Evolutionary conservation across 805 yeast species (phyloP).

Genomic region (Starmerella apicola): DNA sequence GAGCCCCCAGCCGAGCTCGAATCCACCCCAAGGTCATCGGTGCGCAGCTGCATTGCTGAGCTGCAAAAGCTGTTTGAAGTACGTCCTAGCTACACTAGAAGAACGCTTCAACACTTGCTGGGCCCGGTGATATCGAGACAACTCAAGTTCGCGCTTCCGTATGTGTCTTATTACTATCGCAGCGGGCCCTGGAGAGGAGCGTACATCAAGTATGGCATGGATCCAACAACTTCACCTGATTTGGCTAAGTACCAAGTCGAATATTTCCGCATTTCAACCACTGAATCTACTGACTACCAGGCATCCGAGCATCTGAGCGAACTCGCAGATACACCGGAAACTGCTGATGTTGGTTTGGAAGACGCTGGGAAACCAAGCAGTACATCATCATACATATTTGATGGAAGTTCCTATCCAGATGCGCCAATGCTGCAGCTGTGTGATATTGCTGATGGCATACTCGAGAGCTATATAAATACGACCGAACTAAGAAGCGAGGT

Average conservation of each 20-base stretch:
- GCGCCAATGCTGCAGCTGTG: conserved; percentile 68
- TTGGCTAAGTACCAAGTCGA: conserved; percentile 71
- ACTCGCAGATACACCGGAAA: neutral
- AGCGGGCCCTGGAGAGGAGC: conserved; percentile 95
- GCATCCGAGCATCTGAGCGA: conserved; percentile 3
- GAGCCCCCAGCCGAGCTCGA: conserved; percentile 32
- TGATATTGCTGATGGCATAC: conserved; percentile 57
- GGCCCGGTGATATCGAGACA: conserved; percentile 17
- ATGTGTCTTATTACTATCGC: conserved; percentile 65
- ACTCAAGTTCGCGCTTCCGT: conserved; percentile 68
- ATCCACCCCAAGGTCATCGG: conserved; percentile 31
- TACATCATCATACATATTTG: conserved; percentile 57
- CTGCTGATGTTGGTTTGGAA: conserved; percentile 16
- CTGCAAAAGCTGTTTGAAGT: conserved; percentile 40
- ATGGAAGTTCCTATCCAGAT: conserved; percentile 57
- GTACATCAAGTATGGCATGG: conserved; percentile 63
- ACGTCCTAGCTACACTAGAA: conserved; percentile 78
- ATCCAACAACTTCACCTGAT: conserved; percentile 48
- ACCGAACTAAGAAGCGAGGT: conserved; percentile 33
- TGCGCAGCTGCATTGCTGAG: conserved; percentile 27
- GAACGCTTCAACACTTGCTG: conserved; percentile 37
- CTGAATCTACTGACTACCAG: conserved; percentile 8
- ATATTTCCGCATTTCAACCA: conserved; percentile 46
- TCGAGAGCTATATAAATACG: conserved; percentile 34
- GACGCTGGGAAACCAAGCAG: too few relatives aligned